Conservation (phyloP, 1,139 yeast genomes). For the Saccharomyces hybrid region DNA sequence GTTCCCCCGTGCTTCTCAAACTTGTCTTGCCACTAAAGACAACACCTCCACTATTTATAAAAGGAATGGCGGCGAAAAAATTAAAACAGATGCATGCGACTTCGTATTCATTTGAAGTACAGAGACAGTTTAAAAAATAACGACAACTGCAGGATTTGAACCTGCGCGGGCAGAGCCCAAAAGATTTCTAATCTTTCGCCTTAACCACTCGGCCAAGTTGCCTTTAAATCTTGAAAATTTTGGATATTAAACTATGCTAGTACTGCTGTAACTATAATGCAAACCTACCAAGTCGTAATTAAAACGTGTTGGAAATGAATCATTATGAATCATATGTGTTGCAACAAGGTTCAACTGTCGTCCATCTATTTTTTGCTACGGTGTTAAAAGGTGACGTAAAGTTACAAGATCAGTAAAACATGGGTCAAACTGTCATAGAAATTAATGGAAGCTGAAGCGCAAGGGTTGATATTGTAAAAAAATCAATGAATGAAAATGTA, state of each 20-base stretch:
- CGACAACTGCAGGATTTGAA: slow-evolving; percentile 36
- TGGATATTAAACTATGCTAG: neutral
- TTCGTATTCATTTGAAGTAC: neutral
- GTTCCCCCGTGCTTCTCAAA: neutral
- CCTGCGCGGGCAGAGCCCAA: slow-evolving; percentile 41
- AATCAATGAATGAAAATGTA: neutral
- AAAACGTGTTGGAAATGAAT: neutral
- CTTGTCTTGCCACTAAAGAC: neutral
- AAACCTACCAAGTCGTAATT: neutral
- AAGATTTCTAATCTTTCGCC: slow-evolving; percentile 49
- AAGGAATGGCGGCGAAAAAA: neutral
- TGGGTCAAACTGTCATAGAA: neutral
- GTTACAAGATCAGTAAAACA: neutral
- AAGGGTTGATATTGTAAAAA: too few relatives aligned
- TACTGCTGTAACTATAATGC: neutral
- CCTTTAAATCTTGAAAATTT: slow-evolving; percentile 18
- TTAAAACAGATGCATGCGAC: neutral
- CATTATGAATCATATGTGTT: neutral
- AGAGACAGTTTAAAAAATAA: slow-evolving; percentile 10
- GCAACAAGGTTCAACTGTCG: neutral
- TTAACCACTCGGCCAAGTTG: slow-evolving; percentile 49
- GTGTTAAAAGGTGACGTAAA: neutral
- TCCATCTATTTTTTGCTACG: neutral
- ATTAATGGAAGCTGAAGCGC: neutral
- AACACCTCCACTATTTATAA: neutral